phyloP scores from a whole-genome alignment of 129 eudicot genomes.

The Chrysanthemum lavandulifolium region DNA sequence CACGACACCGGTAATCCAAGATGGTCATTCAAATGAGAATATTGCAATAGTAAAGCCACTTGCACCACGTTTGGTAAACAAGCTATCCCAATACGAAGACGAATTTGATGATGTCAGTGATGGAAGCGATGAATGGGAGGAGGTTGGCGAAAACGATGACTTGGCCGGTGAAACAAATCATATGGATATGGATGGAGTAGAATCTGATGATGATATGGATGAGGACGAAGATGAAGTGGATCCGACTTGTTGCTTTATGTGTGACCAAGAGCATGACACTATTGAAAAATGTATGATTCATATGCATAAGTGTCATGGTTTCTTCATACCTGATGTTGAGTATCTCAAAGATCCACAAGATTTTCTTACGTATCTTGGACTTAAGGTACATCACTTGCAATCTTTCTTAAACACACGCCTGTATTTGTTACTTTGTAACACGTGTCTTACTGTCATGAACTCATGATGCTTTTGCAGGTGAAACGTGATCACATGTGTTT shows the following conservation, averaged over 20 bases:
- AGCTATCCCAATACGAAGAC: conserved; percentile 31
- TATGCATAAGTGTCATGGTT: conserved; percentile 95
- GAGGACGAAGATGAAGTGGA: conserved; percentile 54
- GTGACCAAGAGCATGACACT: conserved; percentile 72
- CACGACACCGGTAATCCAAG: conserved; percentile 55
- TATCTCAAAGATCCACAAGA: conserved; percentile 87
- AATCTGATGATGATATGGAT: conserved; percentile 35
- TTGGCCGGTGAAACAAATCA: conserved; percentile 36
- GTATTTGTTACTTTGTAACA: no score
- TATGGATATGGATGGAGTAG: conserved; percentile 39
- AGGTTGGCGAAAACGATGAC: conserved; percentile 57
- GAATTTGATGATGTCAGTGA: conserved; percentile 55
- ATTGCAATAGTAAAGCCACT: conserved; percentile 67
- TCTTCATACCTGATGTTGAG: conserved; percentile 88
- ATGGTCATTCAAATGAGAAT: conserved; percentile 25
- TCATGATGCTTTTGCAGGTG: conserved; percentile 44
- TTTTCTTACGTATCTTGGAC: conserved; percentile 81
- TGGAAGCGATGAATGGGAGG: conserved; percentile 80
- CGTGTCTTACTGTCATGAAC: conserved; percentile 9
- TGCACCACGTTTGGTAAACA: conserved; percentile 34
- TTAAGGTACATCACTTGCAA: conserved; percentile 42
- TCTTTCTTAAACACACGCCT: not conserved
- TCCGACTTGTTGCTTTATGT: conserved; percentile 87
- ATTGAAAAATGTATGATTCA: conserved; percentile 89
- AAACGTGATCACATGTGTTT: conserved; percentile 75